These are phyloP conservation scores for Termitomyces sp. DNA, from an alignment of 768 basidiomycete genomes.

Conservation along the genomic window DNA sequence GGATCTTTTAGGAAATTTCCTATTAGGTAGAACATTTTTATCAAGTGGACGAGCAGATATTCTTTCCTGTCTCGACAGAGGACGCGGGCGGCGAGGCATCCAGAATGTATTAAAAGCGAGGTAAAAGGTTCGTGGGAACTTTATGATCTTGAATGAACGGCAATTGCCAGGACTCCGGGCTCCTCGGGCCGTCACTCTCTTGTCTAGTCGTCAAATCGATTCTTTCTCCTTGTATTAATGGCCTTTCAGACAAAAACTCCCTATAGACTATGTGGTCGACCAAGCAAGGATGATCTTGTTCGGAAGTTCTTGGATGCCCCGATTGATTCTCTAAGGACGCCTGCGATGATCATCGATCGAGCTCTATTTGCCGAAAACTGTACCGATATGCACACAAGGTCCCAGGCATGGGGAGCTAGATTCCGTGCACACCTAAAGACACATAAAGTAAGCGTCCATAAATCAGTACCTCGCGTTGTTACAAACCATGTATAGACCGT, in stretches of 20 bases:
- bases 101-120: not conserved
- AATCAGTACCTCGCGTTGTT: not conserved
- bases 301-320: constrained; percentile 53
- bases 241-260: constrained; percentile 43
- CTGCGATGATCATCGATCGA: constrained; percentile 75
- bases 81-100: constrained; percentile 35
- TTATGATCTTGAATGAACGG: too few relatives aligned
- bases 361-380: constrained; percentile 70
- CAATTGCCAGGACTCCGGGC: not conserved
- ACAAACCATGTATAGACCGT: constrained; percentile 43
- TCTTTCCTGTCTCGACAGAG: constrained; percentile 17
- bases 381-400: constrained; percentile 61
- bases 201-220: too few relatives aligned
- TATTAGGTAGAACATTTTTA: constrained; percentile 4
- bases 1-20: constrained; percentile 10
- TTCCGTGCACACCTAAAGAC: constrained; percentile 87
- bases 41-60: not conserved
- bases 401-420: constrained; percentile 57
- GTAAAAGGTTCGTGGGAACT: too few relatives aligned
- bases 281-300: constrained; percentile 44
- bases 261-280: constrained; percentile 28
- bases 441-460: constrained; percentile 51
- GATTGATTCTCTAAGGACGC: constrained; percentile 59
- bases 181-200: not conserved
- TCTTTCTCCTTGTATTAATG: not conserved